These are phyloP conservation scores for Pythium rishiriense DNA, from an alignment of 352 stramenopile genomes.

Conservation along the genomic window DNA sequence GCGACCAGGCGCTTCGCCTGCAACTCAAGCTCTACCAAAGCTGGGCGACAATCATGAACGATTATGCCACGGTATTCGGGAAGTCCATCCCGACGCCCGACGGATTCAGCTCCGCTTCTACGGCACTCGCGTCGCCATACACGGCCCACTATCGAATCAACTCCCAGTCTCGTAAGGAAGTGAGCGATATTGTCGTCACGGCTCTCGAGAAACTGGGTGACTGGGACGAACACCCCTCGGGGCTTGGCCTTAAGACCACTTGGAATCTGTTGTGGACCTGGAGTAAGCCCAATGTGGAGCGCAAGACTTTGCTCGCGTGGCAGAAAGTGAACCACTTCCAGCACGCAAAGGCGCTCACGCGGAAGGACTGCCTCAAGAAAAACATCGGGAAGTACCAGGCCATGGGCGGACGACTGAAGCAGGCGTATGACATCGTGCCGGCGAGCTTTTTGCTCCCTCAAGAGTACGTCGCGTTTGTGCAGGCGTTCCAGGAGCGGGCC, in stretches of 20 bases:
- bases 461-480: constrained; percentile 90
- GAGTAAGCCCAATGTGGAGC: constrained; percentile 83
- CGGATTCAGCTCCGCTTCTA: constrained; percentile 26
- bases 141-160: constrained; percentile 82
- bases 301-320: constrained; percentile 85
- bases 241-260: constrained; percentile 82
- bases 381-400: constrained; percentile 69
- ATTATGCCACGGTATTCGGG: constrained; percentile 86
- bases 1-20: constrained; percentile 55
- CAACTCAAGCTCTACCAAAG: constrained; percentile 82
- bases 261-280: constrained; percentile 93
- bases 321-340: constrained; percentile 96
- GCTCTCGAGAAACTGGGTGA: constrained; percentile 55
- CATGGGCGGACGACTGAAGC: constrained; percentile 47
- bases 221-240: constrained; percentile 79
- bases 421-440: constrained; percentile 90
- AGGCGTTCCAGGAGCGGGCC: constrained; percentile 72
- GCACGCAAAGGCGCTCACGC: constrained; percentile 86
- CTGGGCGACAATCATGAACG: constrained; percentile 84
- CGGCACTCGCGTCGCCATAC: constrained; percentile 30
- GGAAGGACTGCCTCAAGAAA: constrained; percentile 94
- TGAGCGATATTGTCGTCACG: constrained; percentile 79
- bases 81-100: constrained; percentile 31
- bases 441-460: constrained; percentile 93
- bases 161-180: constrained; percentile 67